Percentiles rank a stretch among this genome's conserved stretches.
Conservation (phyloP, 768 basidiomycete species). For the Artomyces pyxidatus region DNA sequence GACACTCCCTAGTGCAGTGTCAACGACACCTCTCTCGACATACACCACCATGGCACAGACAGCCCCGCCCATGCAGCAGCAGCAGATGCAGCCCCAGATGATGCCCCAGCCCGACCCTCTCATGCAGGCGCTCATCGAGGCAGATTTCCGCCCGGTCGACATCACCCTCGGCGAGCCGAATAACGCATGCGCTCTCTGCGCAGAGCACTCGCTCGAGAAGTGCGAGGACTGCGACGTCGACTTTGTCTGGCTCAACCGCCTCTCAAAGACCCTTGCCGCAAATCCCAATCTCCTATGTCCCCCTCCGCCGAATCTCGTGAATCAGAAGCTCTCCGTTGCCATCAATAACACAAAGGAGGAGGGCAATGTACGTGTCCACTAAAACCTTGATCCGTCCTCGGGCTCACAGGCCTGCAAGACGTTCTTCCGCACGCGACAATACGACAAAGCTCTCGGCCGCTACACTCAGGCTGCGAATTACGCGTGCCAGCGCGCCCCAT, state of each 20-base stretch:
- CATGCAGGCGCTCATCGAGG: conserved; percentile 71
- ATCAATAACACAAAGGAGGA: conserved; percentile 84
- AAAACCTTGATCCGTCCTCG: conserved; percentile 1
- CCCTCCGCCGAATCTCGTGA: conserved; percentile 71
- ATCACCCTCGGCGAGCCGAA: conserved; percentile 48
- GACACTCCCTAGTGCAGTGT: neutral
- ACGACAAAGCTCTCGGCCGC: conserved; percentile 60
- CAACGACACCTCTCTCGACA: neutral
- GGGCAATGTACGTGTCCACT: conserved; percentile 67
- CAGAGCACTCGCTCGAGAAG: conserved; percentile 59
- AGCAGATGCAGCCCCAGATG: conserved; percentile 34
- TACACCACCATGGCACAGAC: conserved; percentile 38
- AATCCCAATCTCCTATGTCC: conserved; percentile 71
- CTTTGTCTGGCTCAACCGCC: conserved; percentile 67
- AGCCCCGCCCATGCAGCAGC: conserved; percentile 24
- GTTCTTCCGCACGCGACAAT: conserved; percentile 69
- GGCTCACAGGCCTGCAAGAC: conserved; percentile 37
- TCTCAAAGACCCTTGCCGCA: conserved; percentile 58
- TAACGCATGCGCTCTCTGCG: conserved; percentile 50
- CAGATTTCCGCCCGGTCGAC: conserved; percentile 52
- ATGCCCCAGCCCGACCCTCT: conserved; percentile 56
- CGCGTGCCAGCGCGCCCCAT: conserved; percentile 76
- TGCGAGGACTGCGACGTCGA: conserved; percentile 70
- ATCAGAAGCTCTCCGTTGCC: conserved; percentile 65
- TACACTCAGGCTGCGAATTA: conserved; percentile 75